A percentile compares a stretch with the other conserved stretches of the same genome.
phyloP scores from a whole-genome alignment of 331 rosid species.

The Stylosanthes scabra region DNA sequence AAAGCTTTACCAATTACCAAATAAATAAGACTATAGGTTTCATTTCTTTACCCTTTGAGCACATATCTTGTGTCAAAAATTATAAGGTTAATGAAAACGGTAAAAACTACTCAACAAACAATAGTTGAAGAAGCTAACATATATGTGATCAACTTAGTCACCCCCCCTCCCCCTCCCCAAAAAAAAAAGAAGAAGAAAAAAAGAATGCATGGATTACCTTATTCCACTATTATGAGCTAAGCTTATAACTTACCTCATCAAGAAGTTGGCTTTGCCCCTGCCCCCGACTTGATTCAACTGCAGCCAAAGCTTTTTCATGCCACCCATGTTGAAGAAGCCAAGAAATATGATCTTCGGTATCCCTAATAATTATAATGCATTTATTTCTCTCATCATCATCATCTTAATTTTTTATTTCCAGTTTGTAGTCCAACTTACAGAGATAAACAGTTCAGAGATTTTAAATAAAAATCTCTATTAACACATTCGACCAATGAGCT shows the following conservation, averaged over 20 bases:
- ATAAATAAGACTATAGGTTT: slow-evolving; percentile 5
- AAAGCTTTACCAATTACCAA: slow-evolving; percentile 9
- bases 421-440: background rate
- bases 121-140: slow-evolving; percentile 25
- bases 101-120: background rate
- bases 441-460: background rate
- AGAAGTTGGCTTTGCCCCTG: slow-evolving; percentile 91
- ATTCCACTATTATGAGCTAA: slow-evolving; percentile 15
- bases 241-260: slow-evolving; percentile 44
- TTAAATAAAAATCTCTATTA: background rate
- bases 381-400: background rate
- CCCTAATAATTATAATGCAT: slow-evolving; percentile 60
- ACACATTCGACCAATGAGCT: background rate
- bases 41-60: slow-evolving; percentile 10
- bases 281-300: slow-evolving; percentile 93
- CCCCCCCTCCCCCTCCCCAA: background rate
- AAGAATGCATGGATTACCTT: background rate
- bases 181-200: no score
- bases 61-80: slow-evolving; percentile 12
- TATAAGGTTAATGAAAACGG: background rate
- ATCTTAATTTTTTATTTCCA: background rate
- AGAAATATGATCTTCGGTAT: slow-evolving; percentile 97
- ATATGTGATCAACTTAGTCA: slow-evolving; percentile 3
- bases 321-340: slow-evolving; percentile 99
- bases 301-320: slow-evolving; percentile 97